Percentiles rank a stretch among this genome's conserved stretches.
Evolutionary conservation across 2,329 filamentous ascomycete genomes (phyloP).

Genomic region (Ramichloridium luteum): DNA sequence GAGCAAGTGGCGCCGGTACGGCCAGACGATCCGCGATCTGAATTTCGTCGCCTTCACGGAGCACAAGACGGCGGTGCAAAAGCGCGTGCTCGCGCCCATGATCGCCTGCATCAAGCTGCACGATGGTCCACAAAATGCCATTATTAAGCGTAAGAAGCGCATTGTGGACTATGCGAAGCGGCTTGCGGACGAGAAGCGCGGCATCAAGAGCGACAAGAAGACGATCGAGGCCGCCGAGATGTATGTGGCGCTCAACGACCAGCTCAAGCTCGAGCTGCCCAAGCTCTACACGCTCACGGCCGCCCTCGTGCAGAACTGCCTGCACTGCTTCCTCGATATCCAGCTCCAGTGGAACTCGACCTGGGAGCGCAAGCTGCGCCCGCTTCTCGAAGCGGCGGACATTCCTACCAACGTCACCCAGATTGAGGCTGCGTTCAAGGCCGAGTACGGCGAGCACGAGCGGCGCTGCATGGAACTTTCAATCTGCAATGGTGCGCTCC

Average conservation of each 20-base stretch:
- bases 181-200: constrained; percentile 62
- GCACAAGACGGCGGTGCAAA: constrained; percentile 61
- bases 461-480: constrained; percentile 57
- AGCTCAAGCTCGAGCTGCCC: constrained; percentile 83
- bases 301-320: constrained; percentile 68
- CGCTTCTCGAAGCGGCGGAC: constrained; percentile 54
- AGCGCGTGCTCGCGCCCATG: constrained; percentile 76
- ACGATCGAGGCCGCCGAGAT: constrained; percentile 73
- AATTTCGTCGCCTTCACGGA: constrained; percentile 71
- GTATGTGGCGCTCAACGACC: constrained; percentile 83
- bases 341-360: constrained; percentile 73
- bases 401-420: constrained; percentile 57
- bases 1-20: constrained; percentile 88
- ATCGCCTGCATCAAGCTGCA: constrained; percentile 67
- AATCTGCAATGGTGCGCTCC: constrained; percentile 61
- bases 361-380: constrained; percentile 71
- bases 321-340: constrained; percentile 72
- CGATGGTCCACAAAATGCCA: constrained; percentile 71
- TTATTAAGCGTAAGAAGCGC: constrained; percentile 92
- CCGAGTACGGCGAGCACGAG: constrained; percentile 66
- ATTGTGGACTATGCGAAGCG: constrained; percentile 77
- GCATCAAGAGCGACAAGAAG: constrained; percentile 80
- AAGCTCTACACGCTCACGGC: constrained; percentile 71
- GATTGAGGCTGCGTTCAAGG: constrained; percentile 64
- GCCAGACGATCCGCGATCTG: constrained; percentile 74